Evolutionary conservation across 2,329 filamentous ascomycete species (phyloP), one percentile per base, ranked within the genome.

Genomic region (Cladophialophora immunda): DNA sequence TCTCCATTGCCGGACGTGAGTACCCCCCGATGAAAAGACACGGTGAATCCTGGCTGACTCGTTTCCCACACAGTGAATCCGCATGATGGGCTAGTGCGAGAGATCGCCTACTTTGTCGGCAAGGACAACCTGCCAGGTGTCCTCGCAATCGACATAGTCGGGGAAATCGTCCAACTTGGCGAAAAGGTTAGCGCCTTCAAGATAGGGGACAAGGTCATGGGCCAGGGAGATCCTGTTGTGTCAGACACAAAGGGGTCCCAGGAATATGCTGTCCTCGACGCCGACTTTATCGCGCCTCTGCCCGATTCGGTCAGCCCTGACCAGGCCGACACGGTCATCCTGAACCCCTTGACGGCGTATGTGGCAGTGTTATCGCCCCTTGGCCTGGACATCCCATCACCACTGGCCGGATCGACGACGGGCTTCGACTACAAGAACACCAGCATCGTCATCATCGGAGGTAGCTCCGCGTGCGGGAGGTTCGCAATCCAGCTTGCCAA

Each of bases 1-100:
- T 59, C 17, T 59, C 38, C 38, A 59, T 59, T 17, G 57, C 57
- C 8, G 57, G 57, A 50, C 30, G 57, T 59, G 57, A 59, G 57
- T 47, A 8, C 9, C 5, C 2, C 41, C n/a, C 34, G 13, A 34
- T 11, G 29, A 7, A 19, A 32, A 7, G n/a, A 41, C 1, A 1
- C 11, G 29, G 13, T 5, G 22, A n/a, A 22, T 25, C 8, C 52
- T 6, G 13, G 27, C 30, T 58, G 17, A n/a, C 41, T 59, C 22
- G 19, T 47, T 27, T 25, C 41, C 19, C 25, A 19, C 25, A 1
- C 53, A 59, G 57, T 59, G 15, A 59, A 59, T 27, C 57, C 57
- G 17, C 57, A 59, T 25, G 57, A 59, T 25, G 25, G 5, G 22
- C 57, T 45, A 2, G 57, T 59, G 15, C 57, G 57, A 9, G 36